Conservation (phyloP, 768 basidiomycete genomes). For the Lanmaoa pseudosensibilis region DNA sequence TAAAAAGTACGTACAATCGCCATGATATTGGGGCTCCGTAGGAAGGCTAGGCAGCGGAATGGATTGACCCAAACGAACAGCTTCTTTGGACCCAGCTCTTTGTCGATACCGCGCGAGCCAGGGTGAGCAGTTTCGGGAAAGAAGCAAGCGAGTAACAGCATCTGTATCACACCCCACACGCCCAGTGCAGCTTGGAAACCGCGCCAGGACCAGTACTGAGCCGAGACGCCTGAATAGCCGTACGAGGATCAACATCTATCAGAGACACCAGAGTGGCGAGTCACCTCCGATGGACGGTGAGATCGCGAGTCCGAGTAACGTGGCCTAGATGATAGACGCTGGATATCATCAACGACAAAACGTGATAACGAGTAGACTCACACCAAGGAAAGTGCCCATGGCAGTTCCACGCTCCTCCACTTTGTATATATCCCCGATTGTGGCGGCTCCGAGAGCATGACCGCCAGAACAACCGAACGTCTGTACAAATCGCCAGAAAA, state of each 20-base stretch:
- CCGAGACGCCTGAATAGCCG: conserved; percentile 40
- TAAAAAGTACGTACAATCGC: conserved; percentile 44
- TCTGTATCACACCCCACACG: conserved; percentile 38
- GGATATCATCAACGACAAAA: not conserved
- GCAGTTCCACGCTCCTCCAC: conserved; percentile 61
- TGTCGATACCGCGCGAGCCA: conserved; percentile 54
- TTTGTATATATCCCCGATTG: conserved; percentile 66
- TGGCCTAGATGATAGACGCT: conserved; percentile 33
- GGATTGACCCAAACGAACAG: conserved; percentile 58
- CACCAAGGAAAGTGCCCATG: conserved; percentile 59
- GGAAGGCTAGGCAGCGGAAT: conserved; percentile 46
- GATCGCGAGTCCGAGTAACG: conserved; percentile 58
- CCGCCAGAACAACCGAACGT: conserved; percentile 62
- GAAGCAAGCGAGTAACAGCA: conserved; percentile 41
- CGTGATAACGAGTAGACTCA: conserved; percentile 24
- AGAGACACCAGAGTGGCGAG: not conserved
- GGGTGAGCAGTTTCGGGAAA: conserved; percentile 72
- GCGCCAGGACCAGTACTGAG: conserved; percentile 69
- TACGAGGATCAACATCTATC: not conserved
- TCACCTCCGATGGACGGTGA: conserved; percentile 60
- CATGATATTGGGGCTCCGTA: conserved; percentile 61
- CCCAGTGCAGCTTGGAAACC: conserved; percentile 52
- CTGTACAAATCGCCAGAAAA: conserved; percentile 66
- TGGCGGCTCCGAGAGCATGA: conserved; percentile 55
- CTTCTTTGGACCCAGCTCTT: conserved; percentile 27